Conservation (phyloP, 2,329 filamentous ascomycete species). For the Didymella pomorum region DNA sequence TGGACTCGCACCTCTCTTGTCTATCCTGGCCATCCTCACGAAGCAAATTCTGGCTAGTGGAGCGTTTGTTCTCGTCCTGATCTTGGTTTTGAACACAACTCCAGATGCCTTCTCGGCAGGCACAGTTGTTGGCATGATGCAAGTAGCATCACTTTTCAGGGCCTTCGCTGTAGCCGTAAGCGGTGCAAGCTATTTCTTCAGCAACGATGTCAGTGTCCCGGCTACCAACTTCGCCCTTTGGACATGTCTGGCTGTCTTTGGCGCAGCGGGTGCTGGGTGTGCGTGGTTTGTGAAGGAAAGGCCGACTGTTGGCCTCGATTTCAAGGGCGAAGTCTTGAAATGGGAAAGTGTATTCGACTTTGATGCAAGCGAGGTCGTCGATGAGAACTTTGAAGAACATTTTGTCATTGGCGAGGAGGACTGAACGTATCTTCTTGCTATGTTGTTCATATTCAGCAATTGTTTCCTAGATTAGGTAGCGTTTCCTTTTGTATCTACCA, state of each 20-base stretch:
- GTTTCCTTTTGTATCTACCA: constrained; percentile 14
- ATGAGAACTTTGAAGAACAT: constrained; percentile 16
- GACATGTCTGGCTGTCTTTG: constrained; percentile 53
- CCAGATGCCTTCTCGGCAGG: constrained; percentile 58
- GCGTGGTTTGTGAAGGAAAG: constrained; percentile 57
- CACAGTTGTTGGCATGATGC: constrained; percentile 59
- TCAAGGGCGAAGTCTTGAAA: constrained; percentile 52
- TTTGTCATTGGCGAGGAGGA: constrained; percentile 17
- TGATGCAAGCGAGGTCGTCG: constrained; percentile 41
- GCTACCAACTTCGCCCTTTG: constrained; percentile 57
- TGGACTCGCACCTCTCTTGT: constrained; percentile 48
- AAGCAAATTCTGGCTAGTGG: constrained; percentile 55
- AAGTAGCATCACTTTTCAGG: constrained; percentile 57
- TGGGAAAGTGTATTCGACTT: constrained; percentile 59
- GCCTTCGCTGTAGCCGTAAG: constrained; percentile 57
- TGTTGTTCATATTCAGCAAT: constrained; percentile 9
- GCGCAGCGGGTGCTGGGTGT: constrained; percentile 52
- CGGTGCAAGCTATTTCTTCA: constrained; percentile 56
- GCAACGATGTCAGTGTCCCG: constrained; percentile 54
- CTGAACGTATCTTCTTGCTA: constrained; percentile 1
- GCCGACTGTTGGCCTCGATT: constrained; percentile 56
- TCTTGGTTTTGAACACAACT: constrained; percentile 58
- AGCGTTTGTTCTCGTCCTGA: constrained; percentile 54
- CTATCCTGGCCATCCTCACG: constrained; percentile 51
- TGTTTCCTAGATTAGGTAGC: constrained; percentile 4